Percentiles rank a stretch among this genome's conserved stretches.
phyloP scores from a whole-genome alignment of 805 yeast species.

The Komagataella populi region DNA sequence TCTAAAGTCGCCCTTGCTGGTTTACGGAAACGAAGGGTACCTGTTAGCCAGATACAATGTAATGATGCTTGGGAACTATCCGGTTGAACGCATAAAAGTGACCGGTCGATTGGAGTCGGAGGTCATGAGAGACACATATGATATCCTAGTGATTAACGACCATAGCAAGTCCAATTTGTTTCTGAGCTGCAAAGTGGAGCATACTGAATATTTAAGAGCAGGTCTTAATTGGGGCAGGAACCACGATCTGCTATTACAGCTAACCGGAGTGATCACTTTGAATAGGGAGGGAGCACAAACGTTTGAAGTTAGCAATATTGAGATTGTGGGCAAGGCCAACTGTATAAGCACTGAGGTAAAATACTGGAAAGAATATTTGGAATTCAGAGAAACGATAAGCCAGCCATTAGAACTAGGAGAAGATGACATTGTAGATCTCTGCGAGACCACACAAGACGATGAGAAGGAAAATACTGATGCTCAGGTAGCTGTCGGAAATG shows the following conservation, averaged over 20 bases:
- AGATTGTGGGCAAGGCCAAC: not conserved
- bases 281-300: not conserved
- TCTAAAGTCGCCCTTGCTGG: constrained; percentile 7
- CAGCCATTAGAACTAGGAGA: not conserved
- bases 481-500: not conserved
- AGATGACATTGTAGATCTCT: not conserved
- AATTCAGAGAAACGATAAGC: not conserved
- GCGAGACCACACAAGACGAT: not conserved
- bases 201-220: not conserved
- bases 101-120: constrained; percentile 23
- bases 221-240: not conserved
- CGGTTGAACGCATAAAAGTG: constrained; percentile 20
- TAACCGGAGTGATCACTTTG: not conserved
- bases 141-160: not conserved
- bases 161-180: not conserved
- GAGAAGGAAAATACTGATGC: not conserved
- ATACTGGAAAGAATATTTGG: not conserved
- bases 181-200: not conserved
- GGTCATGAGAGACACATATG: constrained; percentile 9
- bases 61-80: constrained; percentile 27
- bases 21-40: constrained; percentile 15
- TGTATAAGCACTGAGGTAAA: not conserved
- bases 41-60: constrained; percentile 7
- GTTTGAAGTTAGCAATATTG: not conserved
- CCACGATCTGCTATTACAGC: not conserved